phyloP scores from a whole-genome alignment of 345 rosid species.

The Psidium guajava region DNA sequence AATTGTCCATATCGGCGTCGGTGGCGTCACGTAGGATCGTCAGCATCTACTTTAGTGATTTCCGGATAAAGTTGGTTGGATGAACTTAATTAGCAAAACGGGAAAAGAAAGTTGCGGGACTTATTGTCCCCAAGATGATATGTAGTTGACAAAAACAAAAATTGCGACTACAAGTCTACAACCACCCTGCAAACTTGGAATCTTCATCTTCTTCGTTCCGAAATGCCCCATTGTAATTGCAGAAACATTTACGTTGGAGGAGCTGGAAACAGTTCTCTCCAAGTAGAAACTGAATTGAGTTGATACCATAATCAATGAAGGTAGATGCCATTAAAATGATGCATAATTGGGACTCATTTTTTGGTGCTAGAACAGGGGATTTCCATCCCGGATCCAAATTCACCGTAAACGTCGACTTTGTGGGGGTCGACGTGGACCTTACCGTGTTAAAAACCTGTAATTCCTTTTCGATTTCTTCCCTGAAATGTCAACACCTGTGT shows the following conservation, averaged over 20 bases:
- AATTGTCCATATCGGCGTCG: fast-evolving
- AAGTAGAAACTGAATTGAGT: not conserved
- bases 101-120: not conserved
- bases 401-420: not conserved
- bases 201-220: not conserved
- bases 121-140: not conserved
- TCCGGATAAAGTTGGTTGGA: too few relatives aligned
- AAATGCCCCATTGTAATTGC: not conserved
- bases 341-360: not conserved
- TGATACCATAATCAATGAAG: not conserved
- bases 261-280: not conserved
- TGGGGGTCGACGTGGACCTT: not conserved
- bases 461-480: not conserved
- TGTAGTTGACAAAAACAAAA: not conserved
- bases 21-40: too few relatives aligned
- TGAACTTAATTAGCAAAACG: too few relatives aligned
- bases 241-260: not conserved
- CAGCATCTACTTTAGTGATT: too few relatives aligned
- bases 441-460: not conserved
- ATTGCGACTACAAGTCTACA: not conserved
- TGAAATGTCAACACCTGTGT: not conserved
- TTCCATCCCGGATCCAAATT: not conserved
- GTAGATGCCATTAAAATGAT: not conserved
- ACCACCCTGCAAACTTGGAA: not conserved
- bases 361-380: not conserved